Evolutionary conservation across 1,284 basidiomycete genomes (phyloP).

Genomic region (Rhodotorula glutinis): DNA sequence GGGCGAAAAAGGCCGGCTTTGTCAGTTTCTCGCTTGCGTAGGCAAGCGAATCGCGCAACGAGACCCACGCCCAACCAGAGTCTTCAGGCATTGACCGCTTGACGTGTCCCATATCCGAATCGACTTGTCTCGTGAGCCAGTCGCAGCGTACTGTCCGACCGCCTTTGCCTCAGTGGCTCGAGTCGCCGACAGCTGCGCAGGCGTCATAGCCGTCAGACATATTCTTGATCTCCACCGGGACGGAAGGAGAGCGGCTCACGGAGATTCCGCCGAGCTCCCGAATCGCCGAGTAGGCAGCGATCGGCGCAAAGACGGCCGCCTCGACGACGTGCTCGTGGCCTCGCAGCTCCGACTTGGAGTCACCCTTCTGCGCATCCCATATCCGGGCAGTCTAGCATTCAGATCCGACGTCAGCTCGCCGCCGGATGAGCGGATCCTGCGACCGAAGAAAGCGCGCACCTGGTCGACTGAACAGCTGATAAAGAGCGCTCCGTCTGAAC

Average conservation of each 20-base stretch:
- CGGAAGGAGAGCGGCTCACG: slow-evolving; percentile 55
- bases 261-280: slow-evolving; percentile 71
- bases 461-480: slow-evolving; percentile 82
- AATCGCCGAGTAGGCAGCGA: slow-evolving; percentile 68
- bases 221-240: too few relatives aligned
- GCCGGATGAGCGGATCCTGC: background rate
- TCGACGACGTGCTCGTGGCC: slow-evolving; percentile 88
- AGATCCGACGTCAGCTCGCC: slow-evolving; percentile 4
- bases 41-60: too few relatives aligned
- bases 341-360: slow-evolving; percentile 75
- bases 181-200: slow-evolving; percentile 20
- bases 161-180: slow-evolving; percentile 23
- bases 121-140: slow-evolving; percentile 81
- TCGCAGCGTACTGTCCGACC: slow-evolving; percentile 61
- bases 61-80: slow-evolving; percentile 51
- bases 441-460: slow-evolving; percentile 50
- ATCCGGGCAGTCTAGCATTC: slow-evolving; percentile 67
- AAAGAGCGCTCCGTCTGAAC: slow-evolving; percentile 69
- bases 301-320: slow-evolving; percentile 75
- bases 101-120: slow-evolving; percentile 82
- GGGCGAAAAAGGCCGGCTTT: slow-evolving; percentile 52
- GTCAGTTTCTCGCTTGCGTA: background rate
- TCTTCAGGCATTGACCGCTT: slow-evolving; percentile 69
- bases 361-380: slow-evolving; percentile 72
- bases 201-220: background rate